Percentiles rank a stretch among this genome's conserved stretches.
Evolutionary conservation across 2,329 filamentous ascomycete species (phyloP).

Genomic region (Cadophora sp.): DNA sequence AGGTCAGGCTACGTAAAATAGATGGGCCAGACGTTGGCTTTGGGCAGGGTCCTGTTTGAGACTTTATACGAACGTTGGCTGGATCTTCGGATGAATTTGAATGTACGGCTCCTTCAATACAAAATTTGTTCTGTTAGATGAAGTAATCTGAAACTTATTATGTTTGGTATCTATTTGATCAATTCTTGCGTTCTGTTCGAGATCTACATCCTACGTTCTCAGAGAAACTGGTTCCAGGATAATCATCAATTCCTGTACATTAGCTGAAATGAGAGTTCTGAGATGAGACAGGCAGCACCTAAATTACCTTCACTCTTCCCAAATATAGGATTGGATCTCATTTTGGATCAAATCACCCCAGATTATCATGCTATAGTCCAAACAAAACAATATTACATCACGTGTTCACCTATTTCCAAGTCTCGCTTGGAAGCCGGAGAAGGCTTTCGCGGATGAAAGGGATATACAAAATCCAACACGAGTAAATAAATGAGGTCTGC

Average conservation of each 20-base stretch:
- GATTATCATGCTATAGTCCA: constrained; percentile 9
- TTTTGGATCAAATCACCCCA: constrained; percentile 7
- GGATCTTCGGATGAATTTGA: background rate
- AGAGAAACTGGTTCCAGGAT: background rate
- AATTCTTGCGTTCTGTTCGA: background rate
- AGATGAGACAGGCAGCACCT: background rate
- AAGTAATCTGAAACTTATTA: background rate
- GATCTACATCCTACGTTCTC: background rate
- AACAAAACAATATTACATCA: constrained; percentile 3
- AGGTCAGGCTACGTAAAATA: background rate
- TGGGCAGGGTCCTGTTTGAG: background rate
- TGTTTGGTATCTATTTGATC: background rate
- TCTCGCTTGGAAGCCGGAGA: constrained; percentile 3
- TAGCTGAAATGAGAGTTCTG: background rate
- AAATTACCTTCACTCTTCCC: background rate
- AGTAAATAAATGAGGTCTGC: background rate
- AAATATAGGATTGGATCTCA: background rate
- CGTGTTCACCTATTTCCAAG: background rate
- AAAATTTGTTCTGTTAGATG: background rate
- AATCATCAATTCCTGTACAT: background rate
- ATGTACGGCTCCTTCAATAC: background rate
- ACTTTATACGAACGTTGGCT: background rate
- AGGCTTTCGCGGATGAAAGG: constrained; percentile 4
- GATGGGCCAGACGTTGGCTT: background rate
- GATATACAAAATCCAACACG: constrained; percentile 1